These are phyloP conservation scores for Psilocybe sp. DNA, from an alignment of 768 basidiomycete species.

Conservation along the genomic window DNA sequence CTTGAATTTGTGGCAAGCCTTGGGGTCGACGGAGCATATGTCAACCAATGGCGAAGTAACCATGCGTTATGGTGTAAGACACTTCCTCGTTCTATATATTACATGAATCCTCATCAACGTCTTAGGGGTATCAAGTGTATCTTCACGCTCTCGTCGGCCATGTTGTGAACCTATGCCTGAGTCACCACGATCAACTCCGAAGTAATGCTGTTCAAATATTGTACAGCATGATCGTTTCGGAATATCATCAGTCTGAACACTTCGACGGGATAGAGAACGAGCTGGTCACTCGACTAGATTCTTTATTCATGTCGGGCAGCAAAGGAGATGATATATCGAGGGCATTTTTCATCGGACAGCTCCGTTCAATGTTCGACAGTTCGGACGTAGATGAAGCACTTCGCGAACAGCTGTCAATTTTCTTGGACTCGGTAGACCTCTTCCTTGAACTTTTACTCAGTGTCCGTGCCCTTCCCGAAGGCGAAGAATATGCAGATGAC, in stretches of 20 bases:
- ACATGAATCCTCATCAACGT: slow-evolving; percentile 4
- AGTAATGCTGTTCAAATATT: slow-evolving; percentile 90
- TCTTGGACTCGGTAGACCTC: slow-evolving; percentile 86
- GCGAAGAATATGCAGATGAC: slow-evolving; percentile 93
- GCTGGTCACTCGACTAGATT: slow-evolving; percentile 86
- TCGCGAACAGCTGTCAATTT: slow-evolving; percentile 71
- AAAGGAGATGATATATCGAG: slow-evolving; percentile 89
- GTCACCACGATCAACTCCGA: slow-evolving; percentile 90
- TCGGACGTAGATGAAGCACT: slow-evolving; percentile 79
- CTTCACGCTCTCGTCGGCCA: slow-evolving; percentile 84
- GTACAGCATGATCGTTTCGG: slow-evolving; percentile 93
- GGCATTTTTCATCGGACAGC: slow-evolving; percentile 88
- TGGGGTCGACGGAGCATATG: slow-evolving; percentile 71
- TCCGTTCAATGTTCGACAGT: slow-evolving; percentile 86
- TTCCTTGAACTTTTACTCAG: slow-evolving; percentile 90
- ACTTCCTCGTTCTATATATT: neutral
- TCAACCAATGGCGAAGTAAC: slow-evolving; percentile 48
- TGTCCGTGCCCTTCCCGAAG: slow-evolving; percentile 85
- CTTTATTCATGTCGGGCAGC: slow-evolving; percentile 89
- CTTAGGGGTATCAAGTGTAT: slow-evolving; percentile 79
- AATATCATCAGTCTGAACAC: slow-evolving; percentile 80
- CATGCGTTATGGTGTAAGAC: slow-evolving; percentile 68
- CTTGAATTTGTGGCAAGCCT: slow-evolving; percentile 78
- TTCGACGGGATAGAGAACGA: slow-evolving; percentile 92
- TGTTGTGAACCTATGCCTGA: slow-evolving; percentile 89